Percentiles rank a stretch among this genome's conserved stretches.
Evolutionary conservation across 805 yeast genomes (phyloP).

Genomic region (Hanseniaspora nectarophila): DNA sequence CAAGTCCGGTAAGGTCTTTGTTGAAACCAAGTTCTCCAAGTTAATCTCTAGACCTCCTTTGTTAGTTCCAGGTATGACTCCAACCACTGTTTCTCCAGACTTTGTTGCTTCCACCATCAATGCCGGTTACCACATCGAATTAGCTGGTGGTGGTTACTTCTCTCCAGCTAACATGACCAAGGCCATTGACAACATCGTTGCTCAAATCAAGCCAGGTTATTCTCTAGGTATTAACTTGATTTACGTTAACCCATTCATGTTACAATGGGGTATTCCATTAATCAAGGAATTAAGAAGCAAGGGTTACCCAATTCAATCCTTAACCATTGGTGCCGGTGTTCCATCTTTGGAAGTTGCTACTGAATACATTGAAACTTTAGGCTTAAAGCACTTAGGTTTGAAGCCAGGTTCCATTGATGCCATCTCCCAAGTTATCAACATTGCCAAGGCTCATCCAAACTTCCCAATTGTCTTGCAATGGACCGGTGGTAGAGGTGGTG

Average conservation of each 20-base stretch:
- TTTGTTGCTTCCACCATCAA: conserved; percentile 88
- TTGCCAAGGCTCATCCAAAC: conserved; percentile 88
- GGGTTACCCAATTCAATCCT: conserved; percentile 91
- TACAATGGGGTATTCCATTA: conserved; percentile 98
- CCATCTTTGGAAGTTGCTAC: conserved; percentile 95
- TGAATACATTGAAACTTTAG: conserved; percentile 86
- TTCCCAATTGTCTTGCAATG: conserved; percentile 97
- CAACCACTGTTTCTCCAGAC: conserved; percentile 88
- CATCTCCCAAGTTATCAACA: conserved; percentile 69
- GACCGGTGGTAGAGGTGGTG: conserved; percentile 99
- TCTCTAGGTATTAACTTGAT: conserved; percentile 87
- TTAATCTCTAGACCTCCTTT: conserved; percentile 89
- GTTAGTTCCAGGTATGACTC: conserved; percentile 99
- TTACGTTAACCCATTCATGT: conserved; percentile 93
- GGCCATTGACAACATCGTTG: conserved; percentile 66
- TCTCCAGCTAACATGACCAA: conserved; percentile 52
- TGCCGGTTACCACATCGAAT: conserved; percentile 94
- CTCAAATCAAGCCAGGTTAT: conserved; percentile 64
- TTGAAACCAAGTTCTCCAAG: conserved; percentile 88
- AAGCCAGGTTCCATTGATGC: conserved; percentile 97
- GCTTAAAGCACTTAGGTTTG: conserved; percentile 85
- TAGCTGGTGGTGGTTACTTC: conserved; percentile 99
- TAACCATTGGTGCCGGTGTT: conserved; percentile 98
- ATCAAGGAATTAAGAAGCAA: conserved; percentile 74
- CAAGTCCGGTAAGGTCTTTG: conserved; percentile 58